phyloP scores from a whole-genome alignment of 371 early-diverging fungal species.

The Capillidium heterosporum region DNA sequence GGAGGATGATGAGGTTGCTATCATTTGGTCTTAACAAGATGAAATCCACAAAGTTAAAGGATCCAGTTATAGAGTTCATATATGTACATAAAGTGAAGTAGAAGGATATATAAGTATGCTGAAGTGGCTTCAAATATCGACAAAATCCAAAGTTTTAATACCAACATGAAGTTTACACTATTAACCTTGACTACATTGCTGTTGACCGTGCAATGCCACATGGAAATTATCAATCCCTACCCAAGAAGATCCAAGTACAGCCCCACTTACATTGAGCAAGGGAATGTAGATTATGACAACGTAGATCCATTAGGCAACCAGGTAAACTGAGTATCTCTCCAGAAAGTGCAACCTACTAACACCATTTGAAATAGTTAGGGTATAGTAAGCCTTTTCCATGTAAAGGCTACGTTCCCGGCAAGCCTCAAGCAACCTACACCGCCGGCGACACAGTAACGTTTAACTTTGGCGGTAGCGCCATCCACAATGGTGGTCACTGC shows the following conservation, averaged over 20 bases:
- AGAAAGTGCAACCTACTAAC: background rate
- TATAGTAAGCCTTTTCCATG: background rate
- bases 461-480: background rate
- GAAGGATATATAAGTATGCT: too few species aligned
- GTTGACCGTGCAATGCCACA: background rate
- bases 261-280: background rate
- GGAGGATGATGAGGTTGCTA: too few species aligned
- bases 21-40: too few species aligned
- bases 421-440: background rate
- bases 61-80: too few species aligned
- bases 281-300: background rate
- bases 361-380: background rate
- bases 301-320: background rate
- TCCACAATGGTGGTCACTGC: background rate
- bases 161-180: too few species aligned
- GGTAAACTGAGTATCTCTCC: background rate
- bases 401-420: background rate
- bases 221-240: background rate
- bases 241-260: conserved; percentile 2
- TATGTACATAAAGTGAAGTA: too few species aligned
- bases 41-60: too few species aligned
- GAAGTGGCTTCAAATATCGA: too few species aligned
- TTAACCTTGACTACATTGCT: background rate
- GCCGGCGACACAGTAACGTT: background rate
- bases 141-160: too few species aligned